Percentiles rank a stretch among this genome's conserved stretches.
Evolutionary conservation across 2,329 filamentous ascomycete genomes (phyloP).

Genomic region (Colletotrichum sp.): DNA sequence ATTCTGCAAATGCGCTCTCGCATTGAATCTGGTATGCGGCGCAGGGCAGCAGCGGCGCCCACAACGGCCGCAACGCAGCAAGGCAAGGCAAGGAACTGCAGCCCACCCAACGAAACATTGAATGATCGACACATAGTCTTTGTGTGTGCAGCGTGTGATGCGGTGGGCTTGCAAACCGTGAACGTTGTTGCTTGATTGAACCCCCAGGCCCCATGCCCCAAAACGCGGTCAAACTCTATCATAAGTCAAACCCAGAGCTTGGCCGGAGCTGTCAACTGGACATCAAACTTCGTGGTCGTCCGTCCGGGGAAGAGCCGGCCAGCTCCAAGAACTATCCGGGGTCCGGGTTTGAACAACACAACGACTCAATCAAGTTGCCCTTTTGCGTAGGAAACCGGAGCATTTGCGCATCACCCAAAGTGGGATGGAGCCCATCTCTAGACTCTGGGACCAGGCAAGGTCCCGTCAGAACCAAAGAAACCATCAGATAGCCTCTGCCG

Average conservation of each 20-base stretch:
- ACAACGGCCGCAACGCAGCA: not conserved
- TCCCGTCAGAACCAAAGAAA: not conserved
- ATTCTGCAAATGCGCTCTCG: not conserved
- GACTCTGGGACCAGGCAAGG: not conserved
- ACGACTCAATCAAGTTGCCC: not conserved
- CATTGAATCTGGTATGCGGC: not conserved
- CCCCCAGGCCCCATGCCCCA: not conserved
- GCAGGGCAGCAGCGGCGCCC: not conserved
- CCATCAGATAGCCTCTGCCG: not conserved
- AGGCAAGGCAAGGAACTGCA: not conserved
- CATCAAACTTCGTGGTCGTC: not conserved
- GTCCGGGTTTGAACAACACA: not conserved
- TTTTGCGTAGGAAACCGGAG: not conserved
- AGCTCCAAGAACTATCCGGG: not conserved
- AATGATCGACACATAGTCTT: not conserved
- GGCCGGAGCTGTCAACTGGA: constrained; percentile 2
- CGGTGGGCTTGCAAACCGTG: not conserved
- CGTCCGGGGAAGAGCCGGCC: not conserved
- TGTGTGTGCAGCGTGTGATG: not conserved
- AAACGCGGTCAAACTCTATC: constrained; percentile 1
- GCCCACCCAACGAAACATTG: not conserved
- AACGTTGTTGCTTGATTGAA: not conserved
- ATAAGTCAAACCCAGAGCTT: not conserved
- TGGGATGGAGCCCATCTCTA: not conserved
- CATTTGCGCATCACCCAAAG: not conserved